Evolutionary conservation across 2,329 filamentous ascomycete species (phyloP).

Genomic region (Septoria petroselini): DNA sequence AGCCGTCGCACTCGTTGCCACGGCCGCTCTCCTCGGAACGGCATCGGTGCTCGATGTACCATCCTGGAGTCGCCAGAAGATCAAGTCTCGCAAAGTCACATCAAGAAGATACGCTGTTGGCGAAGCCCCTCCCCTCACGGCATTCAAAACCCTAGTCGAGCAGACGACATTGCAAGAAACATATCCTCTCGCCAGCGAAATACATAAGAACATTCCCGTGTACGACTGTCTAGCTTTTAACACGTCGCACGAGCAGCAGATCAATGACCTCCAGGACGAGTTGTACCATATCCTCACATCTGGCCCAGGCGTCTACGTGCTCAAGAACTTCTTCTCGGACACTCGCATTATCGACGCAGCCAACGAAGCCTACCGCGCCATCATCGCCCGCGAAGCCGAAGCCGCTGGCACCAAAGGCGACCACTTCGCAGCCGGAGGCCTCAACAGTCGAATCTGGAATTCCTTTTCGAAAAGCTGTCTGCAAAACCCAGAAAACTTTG

Average conservation of each 20-base stretch:
- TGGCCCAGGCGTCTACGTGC: conserved; percentile 60
- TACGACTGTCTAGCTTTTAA: conserved; percentile 49
- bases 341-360: conserved; percentile 44
- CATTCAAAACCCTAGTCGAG: conserved; percentile 27
- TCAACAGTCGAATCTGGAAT: conserved; percentile 64
- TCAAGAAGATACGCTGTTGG: conserved; percentile 25
- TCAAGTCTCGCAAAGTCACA: conserved; percentile 24
- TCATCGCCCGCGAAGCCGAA: conserved; percentile 49
- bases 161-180: conserved; percentile 23
- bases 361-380: conserved; percentile 49
- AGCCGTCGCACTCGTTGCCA: conserved; percentile 14
- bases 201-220: conserved; percentile 55
- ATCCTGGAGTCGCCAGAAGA: conserved; percentile 22
- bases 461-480: conserved; percentile 61
- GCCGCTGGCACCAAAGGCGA: conserved; percentile 49
- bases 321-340: conserved; percentile 53
- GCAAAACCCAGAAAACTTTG: conserved; percentile 52
- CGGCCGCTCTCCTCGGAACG: conserved; percentile 11
- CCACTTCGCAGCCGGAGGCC: conserved; percentile 57
- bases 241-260: conserved; percentile 33
- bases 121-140: conserved; percentile 25
- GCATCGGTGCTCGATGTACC: conserved; percentile 28
- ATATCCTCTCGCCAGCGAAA: conserved; percentile 51
- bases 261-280: conserved; percentile 52
- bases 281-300: conserved; percentile 57